Base-by-base conservation (phyloP, 2,329 filamentous ascomycete species). In the Talaromyces sp. region DNA sequence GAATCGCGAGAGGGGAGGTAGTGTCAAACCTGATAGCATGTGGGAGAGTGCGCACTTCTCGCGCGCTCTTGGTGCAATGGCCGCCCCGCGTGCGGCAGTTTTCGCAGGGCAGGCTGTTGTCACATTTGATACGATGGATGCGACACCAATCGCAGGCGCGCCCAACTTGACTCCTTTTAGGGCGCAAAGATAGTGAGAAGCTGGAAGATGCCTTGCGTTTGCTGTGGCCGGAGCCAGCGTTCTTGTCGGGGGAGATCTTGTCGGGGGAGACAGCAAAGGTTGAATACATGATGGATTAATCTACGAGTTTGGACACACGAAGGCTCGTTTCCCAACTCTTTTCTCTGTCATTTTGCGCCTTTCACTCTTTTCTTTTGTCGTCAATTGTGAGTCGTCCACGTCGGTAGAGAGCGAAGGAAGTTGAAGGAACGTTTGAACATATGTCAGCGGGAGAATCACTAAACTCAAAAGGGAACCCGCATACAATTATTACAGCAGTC, bases 111-210 rank as follows among this genome's bases (percentile, higher is more conserved):
- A 29, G 29, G 43, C 53, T 54, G 55, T 19, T 57, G 55, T 61
- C 59, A 11, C 54, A 61, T 48, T 57, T 57, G 27, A 57, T 53
- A 19, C 59, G 51, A 43, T 52, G 55, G 8, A 50, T 14, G 27
- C 59, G 54, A 19, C 55, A 61, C 31, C 56, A 56, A 17, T 61
- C 59, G 38, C 59, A 61, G 11, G 54, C 59, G 24, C 55, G 56
- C 9, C 54, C 19, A 17, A 61, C 59, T 35, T 61, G 59, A 38
- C 19, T 57, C n/a, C 59, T 38, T 41, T 61, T 61, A 21, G 53
- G 59, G 26, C 54, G 59, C 11, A 43, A 19, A 38, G 52, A 54
- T 12, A 32, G 21, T 19, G 52, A 54, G 32, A 17, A 21, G 27
- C 17, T 17, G 19, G 31, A 38, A 31, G 52, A 54, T 24, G 43